Conservation (phyloP, 176 grass and related monocot genomes). For the Phoenix dactylifera region DNA sequence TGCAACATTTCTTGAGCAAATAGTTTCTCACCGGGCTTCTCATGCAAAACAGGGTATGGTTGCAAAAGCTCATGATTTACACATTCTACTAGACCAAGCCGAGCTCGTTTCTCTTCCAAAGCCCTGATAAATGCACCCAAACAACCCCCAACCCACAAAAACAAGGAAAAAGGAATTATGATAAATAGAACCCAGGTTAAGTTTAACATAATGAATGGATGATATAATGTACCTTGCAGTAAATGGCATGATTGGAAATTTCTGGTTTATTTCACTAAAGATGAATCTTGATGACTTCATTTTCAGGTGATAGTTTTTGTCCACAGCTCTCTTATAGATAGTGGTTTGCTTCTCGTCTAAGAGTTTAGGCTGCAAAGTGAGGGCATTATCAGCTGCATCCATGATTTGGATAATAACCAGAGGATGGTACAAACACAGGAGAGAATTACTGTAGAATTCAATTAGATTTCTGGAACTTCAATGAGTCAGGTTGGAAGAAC, state of each 20-base stretch:
- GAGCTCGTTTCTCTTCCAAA: conserved; percentile 91
- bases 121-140: conserved; percentile 27
- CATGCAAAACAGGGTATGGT: conserved; percentile 95
- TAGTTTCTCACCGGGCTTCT: conserved; percentile 64
- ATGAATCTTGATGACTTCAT: conserved; percentile 1
- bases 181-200: not conserved
- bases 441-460: too few species aligned
- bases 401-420: not conserved
- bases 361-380: conserved; percentile 55
- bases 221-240: conserved; percentile 55
- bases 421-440: not conserved
- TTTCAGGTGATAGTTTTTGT: conserved; percentile 1
- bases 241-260: conserved; percentile 42
- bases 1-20: too few species aligned
- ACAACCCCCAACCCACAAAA: not conserved
- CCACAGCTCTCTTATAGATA: not conserved
- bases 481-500: too few species aligned
- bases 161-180: not conserved
- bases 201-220: not conserved
- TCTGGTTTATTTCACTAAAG: conserved; percentile 2
- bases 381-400: not conserved
- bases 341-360: conserved; percentile 81
- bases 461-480: too few species aligned
- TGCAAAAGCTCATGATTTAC: conserved; percentile 98
- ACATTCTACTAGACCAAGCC: conserved; percentile 89